Base-by-base conservation (phyloP, 2,329 filamentous ascomycete species). In the Pyrenochaeta sp. region DNA sequence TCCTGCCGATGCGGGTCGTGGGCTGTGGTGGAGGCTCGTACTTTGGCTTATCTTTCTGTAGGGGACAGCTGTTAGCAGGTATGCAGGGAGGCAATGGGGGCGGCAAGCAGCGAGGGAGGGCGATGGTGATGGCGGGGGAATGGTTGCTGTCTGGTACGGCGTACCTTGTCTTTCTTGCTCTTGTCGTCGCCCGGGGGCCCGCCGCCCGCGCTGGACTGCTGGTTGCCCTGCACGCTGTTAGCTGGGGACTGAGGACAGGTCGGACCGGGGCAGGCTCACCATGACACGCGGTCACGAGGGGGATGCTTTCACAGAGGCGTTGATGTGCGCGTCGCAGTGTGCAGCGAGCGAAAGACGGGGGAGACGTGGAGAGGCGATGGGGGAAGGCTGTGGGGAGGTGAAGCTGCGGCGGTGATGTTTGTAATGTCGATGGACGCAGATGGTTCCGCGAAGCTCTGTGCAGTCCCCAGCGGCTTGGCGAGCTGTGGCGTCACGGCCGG, bases 31-130 rank as follows among this genome's bases (percentile, higher is more conserved):
- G 94, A 56, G 94, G 94, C 76, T 99, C 94, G 81, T 99, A 99
- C 88, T 96, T 97, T 71, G 94, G 94, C 87, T 99, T 99, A 54
- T 99, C 93, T 83, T 99, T 97, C 93, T 96, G 51, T 24, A 54
- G 22, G 7, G 19, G 41, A 30, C 48, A 35, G 24, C 22, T 14
- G 47, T 65, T 28, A 61, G 61, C 46, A 42, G 53, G 40, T 26
- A 26, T 27, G 21, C 41, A 18, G 19, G 30, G 39, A 41, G 36
- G 47, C 41, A 38, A 44, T n/a, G n/a, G n/a, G n/a, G n/a, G n/a
- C n/a, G n/a, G n/a, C n/a, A n/a, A n/a, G n/a, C n/a, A n/a, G n/a
- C n/a, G n/a, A n/a, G n/a, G n/a, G n/a, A n/a, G n/a, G n/a, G n/a
- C n/a, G n/a, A n/a, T n/a, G n/a, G n/a, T n/a, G n/a, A n/a, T n/a